Base-by-base conservation (phyloP, 2,329 filamentous ascomycete genomes). In the Chaetomiaceae sp. region DNA sequence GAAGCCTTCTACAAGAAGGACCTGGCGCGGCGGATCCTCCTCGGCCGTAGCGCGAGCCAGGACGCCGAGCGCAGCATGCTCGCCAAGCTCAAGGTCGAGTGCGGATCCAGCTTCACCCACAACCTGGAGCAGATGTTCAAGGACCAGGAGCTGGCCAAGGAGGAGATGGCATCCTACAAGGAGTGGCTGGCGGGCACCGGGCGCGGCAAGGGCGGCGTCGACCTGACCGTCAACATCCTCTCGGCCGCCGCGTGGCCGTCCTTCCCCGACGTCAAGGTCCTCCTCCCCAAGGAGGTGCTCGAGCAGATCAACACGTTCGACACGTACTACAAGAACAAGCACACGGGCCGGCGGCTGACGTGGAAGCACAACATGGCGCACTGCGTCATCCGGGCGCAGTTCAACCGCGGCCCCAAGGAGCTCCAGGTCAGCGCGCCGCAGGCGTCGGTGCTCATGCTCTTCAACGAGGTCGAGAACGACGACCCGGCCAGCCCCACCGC, bases 71-170 rank as follows among this genome's bases (percentile, higher is more conserved):
- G 91, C 59, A 95, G 88, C 71, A 99, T 99, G 94, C 80, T 99
- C 44, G 80, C 88, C 23, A 89, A 95, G 61, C 78, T 99, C 25
- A 92, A 94, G 72, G 88, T 85, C 61, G 94, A 99, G 74, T 99
- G 94, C 66, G 94, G 94, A 36, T 87, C 89, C 14, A 88, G 83
- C 62, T 97, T 99, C 68, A 99, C 94, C 0, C 91, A 96, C 67
- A 99, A 99, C 65, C 78, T 99, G 0, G 95, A 99, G 71, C 89
- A 92, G 58, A 99, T 99, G 94, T 99, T 99, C 76, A 96, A 95
- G 69, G 94, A 99, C 65, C 90, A 97, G 69, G 91, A 96, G 66
- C 79, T 96, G 19, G 89, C 89, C 12, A 87, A 88, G 56, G 94
- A 97, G 63, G 92, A 97, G 67, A 95, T 97, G 87, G 73, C 80